Evolutionary conservation across 2,329 filamentous ascomycete genomes (phyloP), one percentile per base, ranked within the genome.

Genomic region (Coniochaeta prunicola): DNA sequence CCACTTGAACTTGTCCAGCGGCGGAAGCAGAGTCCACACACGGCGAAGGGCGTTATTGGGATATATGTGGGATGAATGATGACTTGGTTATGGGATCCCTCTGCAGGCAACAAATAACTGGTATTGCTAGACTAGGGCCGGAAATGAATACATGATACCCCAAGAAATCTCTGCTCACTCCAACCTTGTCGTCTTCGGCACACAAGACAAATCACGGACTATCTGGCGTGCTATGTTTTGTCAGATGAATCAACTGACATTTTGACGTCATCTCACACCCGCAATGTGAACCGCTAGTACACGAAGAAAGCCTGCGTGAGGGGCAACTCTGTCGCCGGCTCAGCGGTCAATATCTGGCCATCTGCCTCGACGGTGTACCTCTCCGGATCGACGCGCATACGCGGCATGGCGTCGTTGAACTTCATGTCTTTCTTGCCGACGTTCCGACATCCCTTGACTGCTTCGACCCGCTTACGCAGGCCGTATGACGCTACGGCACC

Each of bases 321-420:
- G 7, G 92, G 92, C 73, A 97, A 71, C 57, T 69, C 79, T 28
- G 79, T 78, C 24, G 89, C 84, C 4, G 92, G 90, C 72, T 88
- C 90, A 0, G 91, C 91, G 45, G 77, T 81, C 69, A 89, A 92
- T 36, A 86, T 76, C 71, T 83, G 74, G 0, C 90, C 92, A 73
- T 96, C 91, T 1, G 92, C 92, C 76, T 93, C 87, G 28, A 97
- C 92, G 17, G 79, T 83, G 76, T 97, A 97, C 68, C 83, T 87
- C 80, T 97, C 93, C 5, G 93, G 90, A 72, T 97, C 92, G 61
- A 97, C 92, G 67, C 79, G 86, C 90, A 97, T 97, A 75, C 81
- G 85, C 15, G 93, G 93, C 84, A 85, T 91, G 58, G 75, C 74
- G 68, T 91, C 86, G 72, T 97, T 97, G 73, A 85, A 92, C 69